Conservation (phyloP, 2,329 filamentous ascomycete species). For the Sclerotinia trifoliorum region DNA sequence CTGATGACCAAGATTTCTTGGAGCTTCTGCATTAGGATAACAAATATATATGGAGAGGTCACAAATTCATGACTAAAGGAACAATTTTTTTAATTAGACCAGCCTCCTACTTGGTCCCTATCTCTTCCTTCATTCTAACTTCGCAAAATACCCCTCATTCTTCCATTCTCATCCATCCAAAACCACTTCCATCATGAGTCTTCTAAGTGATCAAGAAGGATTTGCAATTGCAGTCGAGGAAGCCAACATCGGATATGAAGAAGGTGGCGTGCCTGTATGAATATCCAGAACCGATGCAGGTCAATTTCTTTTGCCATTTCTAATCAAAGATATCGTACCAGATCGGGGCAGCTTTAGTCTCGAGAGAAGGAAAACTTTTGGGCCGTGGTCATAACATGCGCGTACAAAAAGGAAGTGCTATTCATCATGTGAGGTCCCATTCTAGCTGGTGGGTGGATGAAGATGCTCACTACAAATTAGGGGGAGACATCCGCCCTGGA, state of each 20-base stretch:
- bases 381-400: slow-evolving; percentile 74
- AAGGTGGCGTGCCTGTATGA: slow-evolving; percentile 51
- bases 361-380: slow-evolving; percentile 65
- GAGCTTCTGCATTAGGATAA: too few relatives aligned
- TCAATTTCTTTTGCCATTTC: neutral
- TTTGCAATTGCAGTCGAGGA: slow-evolving; percentile 50
- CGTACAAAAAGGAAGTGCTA: slow-evolving; percentile 68
- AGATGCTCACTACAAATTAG: slow-evolving; percentile 44
- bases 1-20: too few relatives aligned
- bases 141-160: neutral
- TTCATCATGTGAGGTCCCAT: slow-evolving; percentile 60
- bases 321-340: slow-evolving; percentile 30
- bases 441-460: neutral
- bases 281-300: neutral
- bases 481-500: slow-evolving; percentile 75
- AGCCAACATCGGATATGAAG: slow-evolving; percentile 46
- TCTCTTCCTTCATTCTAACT: neutral
- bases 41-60: too few relatives aligned
- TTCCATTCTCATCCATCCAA: neutral
- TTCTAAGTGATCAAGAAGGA: slow-evolving; percentile 43
- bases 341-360: slow-evolving; percentile 61
- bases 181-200: neutral
- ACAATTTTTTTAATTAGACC: too few relatives aligned
- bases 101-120: neutral
- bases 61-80: too few relatives aligned